These are phyloP conservation scores for Rhodocollybia butyracea DNA, from an alignment of 768 basidiomycete species.

Conservation along the genomic window DNA sequence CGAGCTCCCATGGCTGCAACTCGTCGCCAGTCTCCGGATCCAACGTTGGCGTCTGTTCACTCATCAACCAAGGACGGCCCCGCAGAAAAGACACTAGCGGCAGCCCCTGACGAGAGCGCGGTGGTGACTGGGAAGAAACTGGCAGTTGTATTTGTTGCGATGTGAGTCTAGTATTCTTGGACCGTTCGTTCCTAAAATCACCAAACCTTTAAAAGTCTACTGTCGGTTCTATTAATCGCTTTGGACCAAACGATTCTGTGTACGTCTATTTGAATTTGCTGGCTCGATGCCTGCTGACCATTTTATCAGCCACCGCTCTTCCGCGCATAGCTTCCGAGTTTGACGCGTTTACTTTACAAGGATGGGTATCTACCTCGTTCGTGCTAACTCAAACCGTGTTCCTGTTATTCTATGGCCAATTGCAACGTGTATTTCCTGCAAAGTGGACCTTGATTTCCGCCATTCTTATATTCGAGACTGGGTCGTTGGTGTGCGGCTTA, in stretches of 20 bases:
- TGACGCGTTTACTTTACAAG: constrained; percentile 4
- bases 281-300: neutral
- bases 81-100: neutral
- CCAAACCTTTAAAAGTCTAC: neutral
- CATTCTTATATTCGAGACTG: constrained; percentile 37
- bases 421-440: constrained; percentile 26
- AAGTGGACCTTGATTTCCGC: constrained; percentile 21
- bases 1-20: neutral
- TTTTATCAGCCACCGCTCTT: constrained; percentile 18
- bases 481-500: constrained; percentile 37
- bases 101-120: neutral
- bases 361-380: constrained; percentile 17
- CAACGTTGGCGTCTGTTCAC: neutral
- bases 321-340: constrained; percentile 22
- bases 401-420: constrained; percentile 26
- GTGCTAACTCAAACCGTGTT: constrained; percentile 20
- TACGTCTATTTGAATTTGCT: neutral
- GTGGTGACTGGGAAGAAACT: constrained; percentile 6
- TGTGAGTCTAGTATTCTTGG: neutral
- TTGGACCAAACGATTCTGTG: constrained; percentile 38
- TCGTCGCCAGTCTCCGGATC: neutral
- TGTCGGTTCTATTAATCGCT: constrained; percentile 22
- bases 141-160: constrained; percentile 5
- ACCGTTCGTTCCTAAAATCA: neutral
- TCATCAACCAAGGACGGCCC: neutral